Percentiles rank a stretch among this genome's conserved stretches.
Conservation (phyloP, 2,329 filamentous ascomycete species). For the Thelonectria olida region DNA sequence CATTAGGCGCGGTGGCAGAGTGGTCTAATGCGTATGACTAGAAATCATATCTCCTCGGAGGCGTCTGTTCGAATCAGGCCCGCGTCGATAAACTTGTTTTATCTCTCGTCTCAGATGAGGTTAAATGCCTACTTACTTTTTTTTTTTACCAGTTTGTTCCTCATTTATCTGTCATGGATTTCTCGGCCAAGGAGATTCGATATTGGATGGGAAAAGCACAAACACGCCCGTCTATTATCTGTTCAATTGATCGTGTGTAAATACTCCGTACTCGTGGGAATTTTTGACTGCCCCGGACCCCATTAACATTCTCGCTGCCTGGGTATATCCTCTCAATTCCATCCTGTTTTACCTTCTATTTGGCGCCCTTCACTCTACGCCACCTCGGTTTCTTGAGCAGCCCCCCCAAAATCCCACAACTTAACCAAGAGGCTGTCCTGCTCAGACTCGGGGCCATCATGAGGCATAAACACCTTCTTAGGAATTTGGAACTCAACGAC, state of each 20-base stretch:
- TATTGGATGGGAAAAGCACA: no score
- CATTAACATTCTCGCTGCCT: slow-evolving; percentile 1
- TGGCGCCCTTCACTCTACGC: background rate
- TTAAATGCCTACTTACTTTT: background rate
- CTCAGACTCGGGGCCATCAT: slow-evolving; percentile 56
- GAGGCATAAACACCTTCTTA: slow-evolving; percentile 76
- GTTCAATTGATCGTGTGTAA: background rate
- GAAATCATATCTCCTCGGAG: slow-evolving; percentile 46
- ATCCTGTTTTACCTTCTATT: background rate
- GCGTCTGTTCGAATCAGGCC: slow-evolving; percentile 48
- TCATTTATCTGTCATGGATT: no score
- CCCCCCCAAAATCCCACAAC: slow-evolving; percentile 65
- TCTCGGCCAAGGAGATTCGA: no score
- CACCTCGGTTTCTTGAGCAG: slow-evolving; percentile 20
- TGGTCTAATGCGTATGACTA: slow-evolving; percentile 47
- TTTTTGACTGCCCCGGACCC: background rate
- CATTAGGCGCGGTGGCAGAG: slow-evolving; percentile 43
- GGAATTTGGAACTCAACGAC: slow-evolving; percentile 96
- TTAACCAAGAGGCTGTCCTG: slow-evolving; percentile 67
- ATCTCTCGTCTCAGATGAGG: background rate
- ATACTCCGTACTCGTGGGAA: background rate
- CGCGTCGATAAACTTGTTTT: slow-evolving; percentile 35
- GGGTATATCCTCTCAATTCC: slow-evolving; percentile 15
- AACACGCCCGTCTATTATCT: background rate
- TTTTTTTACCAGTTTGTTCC: background rate